A percentile compares a stretch with the other conserved stretches of the same genome.
Conservation (phyloP, 208 protist species). For the Plasmodiophora brassicae region DNA sequence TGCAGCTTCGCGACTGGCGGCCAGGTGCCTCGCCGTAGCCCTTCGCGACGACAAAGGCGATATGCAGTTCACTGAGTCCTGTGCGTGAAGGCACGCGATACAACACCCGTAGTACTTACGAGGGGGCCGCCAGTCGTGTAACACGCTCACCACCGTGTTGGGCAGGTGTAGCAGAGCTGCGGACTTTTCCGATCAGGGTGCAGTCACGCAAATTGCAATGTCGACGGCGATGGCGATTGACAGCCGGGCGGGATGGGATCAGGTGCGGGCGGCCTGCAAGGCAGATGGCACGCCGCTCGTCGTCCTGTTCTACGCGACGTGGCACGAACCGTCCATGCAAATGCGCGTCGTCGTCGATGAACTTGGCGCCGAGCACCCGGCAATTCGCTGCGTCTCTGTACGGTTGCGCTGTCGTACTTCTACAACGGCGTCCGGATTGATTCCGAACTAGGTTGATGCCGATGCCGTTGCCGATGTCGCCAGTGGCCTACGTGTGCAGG, state of each 20-base stretch:
- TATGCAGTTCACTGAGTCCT: no score
- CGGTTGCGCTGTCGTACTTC: background rate
- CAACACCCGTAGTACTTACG: no score
- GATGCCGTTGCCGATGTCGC: background rate
- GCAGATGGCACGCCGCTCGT: background rate
- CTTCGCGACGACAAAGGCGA: no score
- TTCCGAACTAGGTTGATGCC: background rate
- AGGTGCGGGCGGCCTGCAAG: no score
- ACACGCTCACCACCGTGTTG: no score
- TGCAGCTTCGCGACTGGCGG: no score
- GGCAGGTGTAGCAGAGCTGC: background rate
- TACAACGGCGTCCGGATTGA: background rate
- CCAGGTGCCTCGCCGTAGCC: no score
- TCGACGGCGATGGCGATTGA: background rate
- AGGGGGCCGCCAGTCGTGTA: no score
- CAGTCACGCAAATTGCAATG: background rate
- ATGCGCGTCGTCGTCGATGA: background rate
- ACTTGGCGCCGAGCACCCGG: background rate
- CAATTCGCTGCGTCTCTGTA: background rate
- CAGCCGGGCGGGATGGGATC: background rate
- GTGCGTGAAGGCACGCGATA: no score
- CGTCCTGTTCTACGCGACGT: background rate
- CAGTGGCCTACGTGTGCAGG: background rate
- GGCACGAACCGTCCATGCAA: constrained; percentile 16
- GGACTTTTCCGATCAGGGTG: background rate